Conservation (phyloP, 2,329 filamentous ascomycete genomes). For the Penicillium sclerotiorum region DNA sequence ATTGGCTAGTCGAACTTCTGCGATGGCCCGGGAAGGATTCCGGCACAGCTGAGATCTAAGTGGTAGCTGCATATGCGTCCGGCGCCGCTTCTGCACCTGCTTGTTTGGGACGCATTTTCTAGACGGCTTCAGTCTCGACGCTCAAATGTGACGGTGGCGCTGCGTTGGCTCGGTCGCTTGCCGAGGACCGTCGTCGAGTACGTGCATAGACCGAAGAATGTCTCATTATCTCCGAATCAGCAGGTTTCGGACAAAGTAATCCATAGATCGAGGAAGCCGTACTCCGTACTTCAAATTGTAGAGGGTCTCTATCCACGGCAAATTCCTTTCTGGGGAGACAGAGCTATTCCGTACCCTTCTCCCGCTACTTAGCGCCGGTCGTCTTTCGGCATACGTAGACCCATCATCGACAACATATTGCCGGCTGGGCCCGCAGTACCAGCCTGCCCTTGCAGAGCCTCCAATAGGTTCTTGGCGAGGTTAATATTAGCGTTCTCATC, state of each 20-base stretch:
- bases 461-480: constrained; percentile 84
- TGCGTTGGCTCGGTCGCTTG: background rate
- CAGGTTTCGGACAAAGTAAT: background rate
- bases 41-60: too few species aligned
- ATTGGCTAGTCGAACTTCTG: too few species aligned
- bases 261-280: background rate
- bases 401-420: constrained; percentile 86
- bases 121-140: too few species aligned
- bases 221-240: background rate
- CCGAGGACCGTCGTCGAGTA: background rate
- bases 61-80: too few species aligned
- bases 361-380: constrained; percentile 53
- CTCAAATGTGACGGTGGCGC: background rate
- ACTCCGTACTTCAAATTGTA: too few species aligned
- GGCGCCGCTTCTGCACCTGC: too few species aligned
- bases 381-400: constrained; percentile 77
- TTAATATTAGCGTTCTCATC: constrained; percentile 82
- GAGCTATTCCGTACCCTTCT: too few species aligned
- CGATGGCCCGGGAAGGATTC: too few species aligned
- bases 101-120: too few species aligned
- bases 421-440: constrained; percentile 84
- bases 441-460: constrained; percentile 88
- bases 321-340: too few species aligned
- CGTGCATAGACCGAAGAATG: background rate
- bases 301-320: too few species aligned